phyloP scores from a whole-genome alignment of 139 green algal species.

The Eudorina sp. region DNA sequence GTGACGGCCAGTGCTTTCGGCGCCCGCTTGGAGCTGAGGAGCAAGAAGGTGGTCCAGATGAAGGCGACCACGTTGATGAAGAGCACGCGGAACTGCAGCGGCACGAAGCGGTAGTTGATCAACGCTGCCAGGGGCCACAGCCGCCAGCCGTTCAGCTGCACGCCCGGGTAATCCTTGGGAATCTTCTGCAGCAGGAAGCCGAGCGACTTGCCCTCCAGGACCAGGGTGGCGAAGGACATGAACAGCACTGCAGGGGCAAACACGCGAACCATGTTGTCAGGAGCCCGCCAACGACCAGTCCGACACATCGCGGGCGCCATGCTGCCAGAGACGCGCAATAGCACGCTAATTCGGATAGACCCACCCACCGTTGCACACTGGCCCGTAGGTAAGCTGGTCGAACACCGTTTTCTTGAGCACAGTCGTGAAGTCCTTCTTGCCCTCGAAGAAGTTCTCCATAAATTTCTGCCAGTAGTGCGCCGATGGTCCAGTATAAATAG shows the following conservation, averaged over 20 bases:
- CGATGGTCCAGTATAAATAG: conserved; percentile 66
- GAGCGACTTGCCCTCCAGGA: conserved; percentile 47
- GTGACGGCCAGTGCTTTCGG: neutral
- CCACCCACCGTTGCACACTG: conserved; percentile 72
- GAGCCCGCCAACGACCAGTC: too few relatives aligned
- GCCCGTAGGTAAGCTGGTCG: conserved; percentile 82
- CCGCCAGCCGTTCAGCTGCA: conserved; percentile 74
- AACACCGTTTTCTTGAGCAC: conserved; percentile 75
- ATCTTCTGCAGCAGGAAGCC: conserved; percentile 44
- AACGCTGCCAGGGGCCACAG: conserved; percentile 76
- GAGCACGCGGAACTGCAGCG: conserved; percentile 80
- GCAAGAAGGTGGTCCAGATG: conserved; percentile 66
- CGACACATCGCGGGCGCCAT: too few relatives aligned
- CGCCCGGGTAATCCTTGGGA: conserved; percentile 62
- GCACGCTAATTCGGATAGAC: neutral
- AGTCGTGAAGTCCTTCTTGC: conserved; percentile 66
- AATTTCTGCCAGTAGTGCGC: conserved; percentile 79
- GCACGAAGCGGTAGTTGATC: conserved; percentile 85
- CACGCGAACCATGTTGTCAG: neutral
- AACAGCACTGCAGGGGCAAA: conserved; percentile 50
- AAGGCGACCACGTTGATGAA: conserved; percentile 80
- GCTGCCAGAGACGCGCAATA: too few relatives aligned
- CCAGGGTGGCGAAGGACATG: conserved; percentile 57
- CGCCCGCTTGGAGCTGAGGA: conserved; percentile 37
- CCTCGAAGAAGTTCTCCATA: conserved; percentile 64